Evolutionary conservation across 208 protist genomes (phyloP), one percentile per base, ranked within the genome.

Genomic region (Zelonia costaricensis): DNA sequence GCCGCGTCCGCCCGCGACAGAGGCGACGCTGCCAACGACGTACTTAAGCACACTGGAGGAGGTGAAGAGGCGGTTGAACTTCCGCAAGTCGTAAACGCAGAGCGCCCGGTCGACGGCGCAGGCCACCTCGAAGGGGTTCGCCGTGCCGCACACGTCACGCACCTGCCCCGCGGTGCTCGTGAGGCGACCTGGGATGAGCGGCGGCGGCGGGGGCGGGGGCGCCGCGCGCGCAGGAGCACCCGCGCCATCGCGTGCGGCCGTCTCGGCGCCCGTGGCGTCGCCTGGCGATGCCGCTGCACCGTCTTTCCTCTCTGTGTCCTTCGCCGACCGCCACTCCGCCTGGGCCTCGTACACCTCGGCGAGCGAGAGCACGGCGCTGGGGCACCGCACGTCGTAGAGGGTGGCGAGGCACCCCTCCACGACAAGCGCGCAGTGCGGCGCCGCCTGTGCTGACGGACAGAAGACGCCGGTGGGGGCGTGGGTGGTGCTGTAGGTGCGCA

Each of bases 21-120:
- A 48, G 4, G 84, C 65, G 31, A 92, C 74, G 30, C 78, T 69
- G 23, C 64, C 74, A 20, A 92, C 74, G 30, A 75, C 68, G 64
- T 92, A 94, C 71, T 94, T 94, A 22, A 94, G 68, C 25, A 92
- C 76, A 44, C 82, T 91, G 18, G 80, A 83, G 6, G 74, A 74
- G 30, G 82, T 80, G 35, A 70, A 66, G 27, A 79, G 64, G 25
- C 82, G 70, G 38, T 36, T 88, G 74, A 86, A 94, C 62, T 92
- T 94, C 56, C 88, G 84, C 38, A 85, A 51, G 66, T 94, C 88
- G 69, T 85, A 85, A 13, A 92, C 74, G 62, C 69, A 85, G 15
- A 94, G 33, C 4, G 84, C 76, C 4, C 88, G 84, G 55, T 90
- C 88, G 10, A 89, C 68, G 25, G 72, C 64, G 15, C 77, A 30